These are phyloP conservation scores for Saprolegnia diclina DNA, from an alignment of 352 stramenopile species.

Conservation along the genomic window DNA sequence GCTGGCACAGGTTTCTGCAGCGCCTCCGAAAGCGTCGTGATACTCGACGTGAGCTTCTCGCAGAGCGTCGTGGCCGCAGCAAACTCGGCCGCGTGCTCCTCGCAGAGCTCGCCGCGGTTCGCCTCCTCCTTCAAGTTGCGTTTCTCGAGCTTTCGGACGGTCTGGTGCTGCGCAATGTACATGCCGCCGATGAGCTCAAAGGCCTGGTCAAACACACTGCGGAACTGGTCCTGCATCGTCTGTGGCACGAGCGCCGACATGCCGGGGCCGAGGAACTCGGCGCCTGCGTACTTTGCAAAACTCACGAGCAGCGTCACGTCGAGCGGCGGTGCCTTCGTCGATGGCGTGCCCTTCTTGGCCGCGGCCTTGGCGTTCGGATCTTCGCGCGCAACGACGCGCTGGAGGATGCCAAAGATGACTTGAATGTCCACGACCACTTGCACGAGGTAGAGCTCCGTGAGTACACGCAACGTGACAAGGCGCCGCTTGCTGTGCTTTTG, in stretches of 20 bases:
- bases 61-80: slow-evolving; percentile 70
- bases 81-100: slow-evolving; percentile 69
- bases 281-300: slow-evolving; percentile 90
- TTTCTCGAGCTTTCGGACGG: slow-evolving; percentile 88
- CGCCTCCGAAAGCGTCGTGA: slow-evolving; percentile 73
- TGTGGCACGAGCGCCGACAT: slow-evolving; percentile 58
- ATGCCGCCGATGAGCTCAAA: slow-evolving; percentile 86
- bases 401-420: slow-evolving; percentile 75
- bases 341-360: slow-evolving; percentile 29
- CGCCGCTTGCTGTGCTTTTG: slow-evolving; percentile 64
- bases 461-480: slow-evolving; percentile 59
- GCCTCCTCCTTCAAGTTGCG: slow-evolving; percentile 89
- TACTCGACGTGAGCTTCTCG: slow-evolving; percentile 79
- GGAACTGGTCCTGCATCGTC: slow-evolving; percentile 59
- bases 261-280: slow-evolving; percentile 81
- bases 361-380: slow-evolving; percentile 30
- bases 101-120: slow-evolving; percentile 69
- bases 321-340: slow-evolving; percentile 41
- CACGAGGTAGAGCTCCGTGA: slow-evolving; percentile 78
- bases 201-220: slow-evolving; percentile 79
- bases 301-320: slow-evolving; percentile 92
- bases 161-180: slow-evolving; percentile 85
- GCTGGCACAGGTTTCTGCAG: slow-evolving; percentile 68
- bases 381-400: slow-evolving; percentile 56
- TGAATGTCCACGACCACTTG: slow-evolving; percentile 71